Conservation (phyloP, 441 rosid species). For the Erodium moschatum region DNA sequence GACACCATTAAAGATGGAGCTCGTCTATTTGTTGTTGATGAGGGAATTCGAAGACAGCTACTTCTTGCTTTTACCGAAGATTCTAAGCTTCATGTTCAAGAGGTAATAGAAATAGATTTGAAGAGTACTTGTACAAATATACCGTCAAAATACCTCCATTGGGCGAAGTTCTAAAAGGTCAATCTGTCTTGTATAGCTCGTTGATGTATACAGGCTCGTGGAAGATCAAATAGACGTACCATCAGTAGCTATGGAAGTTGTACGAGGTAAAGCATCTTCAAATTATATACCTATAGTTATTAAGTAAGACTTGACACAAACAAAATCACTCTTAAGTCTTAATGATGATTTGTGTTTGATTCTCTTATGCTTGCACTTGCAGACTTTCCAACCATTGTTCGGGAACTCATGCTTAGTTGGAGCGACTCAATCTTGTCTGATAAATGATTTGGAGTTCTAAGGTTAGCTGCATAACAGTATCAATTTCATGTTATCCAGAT, state of each 20-base stretch:
- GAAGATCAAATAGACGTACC: slow-evolving; percentile 74
- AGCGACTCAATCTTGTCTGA: slow-evolving; percentile 58
- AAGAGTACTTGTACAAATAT: not conserved
- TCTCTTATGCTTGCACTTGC: slow-evolving; percentile 23
- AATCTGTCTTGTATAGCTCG: slow-evolving; percentile 47
- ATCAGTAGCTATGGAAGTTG: slow-evolving; percentile 61
- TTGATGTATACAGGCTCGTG: slow-evolving; percentile 73
- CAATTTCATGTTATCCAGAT: slow-evolving; percentile 2
- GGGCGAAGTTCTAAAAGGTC: slow-evolving; percentile 20
- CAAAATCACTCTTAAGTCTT: not conserved
- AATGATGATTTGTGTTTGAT: slow-evolving; percentile 9
- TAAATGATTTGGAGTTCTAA: slow-evolving; percentile 27
- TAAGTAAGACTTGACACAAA: not conserved
- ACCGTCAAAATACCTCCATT: not conserved
- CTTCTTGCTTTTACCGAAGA: slow-evolving; percentile 88
- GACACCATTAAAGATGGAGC: slow-evolving; percentile 91
- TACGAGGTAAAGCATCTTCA: slow-evolving; percentile 39
- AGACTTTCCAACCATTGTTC: slow-evolving; percentile 64
- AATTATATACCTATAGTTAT: not conserved
- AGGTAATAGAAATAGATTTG: slow-evolving; percentile 35
- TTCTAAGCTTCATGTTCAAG: slow-evolving; percentile 84
- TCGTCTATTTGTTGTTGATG: slow-evolving; percentile 73
- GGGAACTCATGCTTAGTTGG: slow-evolving; percentile 74
- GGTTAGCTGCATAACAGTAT: not conserved
- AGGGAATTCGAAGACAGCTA: slow-evolving; percentile 80